Evolutionary conservation across 2,329 filamentous ascomycete species (phyloP).

Genomic region (Colletotrichum sp.): DNA sequence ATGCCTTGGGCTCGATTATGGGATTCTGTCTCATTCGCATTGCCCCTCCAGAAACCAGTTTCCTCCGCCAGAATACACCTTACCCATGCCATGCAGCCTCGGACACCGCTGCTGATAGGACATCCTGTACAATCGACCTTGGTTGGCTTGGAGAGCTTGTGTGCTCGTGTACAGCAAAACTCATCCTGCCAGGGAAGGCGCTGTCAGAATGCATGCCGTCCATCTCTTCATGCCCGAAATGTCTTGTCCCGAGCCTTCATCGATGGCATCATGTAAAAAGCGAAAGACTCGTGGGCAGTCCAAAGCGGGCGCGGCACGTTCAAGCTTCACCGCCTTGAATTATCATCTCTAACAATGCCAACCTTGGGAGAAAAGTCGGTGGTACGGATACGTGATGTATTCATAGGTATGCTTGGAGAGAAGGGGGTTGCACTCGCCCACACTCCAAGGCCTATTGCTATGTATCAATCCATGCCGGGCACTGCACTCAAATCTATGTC

Average conservation of each 20-base stretch:
- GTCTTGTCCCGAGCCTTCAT: background rate
- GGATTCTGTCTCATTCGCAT: slow-evolving; percentile 21
- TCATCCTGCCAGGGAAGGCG: background rate
- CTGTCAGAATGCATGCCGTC: background rate
- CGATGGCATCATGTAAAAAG: background rate
- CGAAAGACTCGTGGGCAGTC: background rate
- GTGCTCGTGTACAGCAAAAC: background rate
- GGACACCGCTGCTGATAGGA: background rate
- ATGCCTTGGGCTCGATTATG: slow-evolving; percentile 12
- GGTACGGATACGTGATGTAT: background rate
- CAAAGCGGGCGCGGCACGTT: background rate
- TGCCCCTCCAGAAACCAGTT: background rate
- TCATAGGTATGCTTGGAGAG: background rate
- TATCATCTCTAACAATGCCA: background rate
- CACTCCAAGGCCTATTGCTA: background rate
- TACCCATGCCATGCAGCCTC: slow-evolving; percentile 12
- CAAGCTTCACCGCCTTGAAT: background rate
- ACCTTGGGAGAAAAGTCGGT: background rate
- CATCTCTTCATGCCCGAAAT: background rate
- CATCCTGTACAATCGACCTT: background rate
- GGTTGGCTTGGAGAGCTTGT: background rate
- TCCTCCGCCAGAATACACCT: slow-evolving; percentile 4
- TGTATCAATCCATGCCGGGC: background rate
- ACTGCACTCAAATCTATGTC: background rate
- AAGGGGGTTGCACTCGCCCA: background rate